Evolutionary conservation across 768 basidiomycete species (phyloP).

Genomic region (Lentinus tigrinus): DNA sequence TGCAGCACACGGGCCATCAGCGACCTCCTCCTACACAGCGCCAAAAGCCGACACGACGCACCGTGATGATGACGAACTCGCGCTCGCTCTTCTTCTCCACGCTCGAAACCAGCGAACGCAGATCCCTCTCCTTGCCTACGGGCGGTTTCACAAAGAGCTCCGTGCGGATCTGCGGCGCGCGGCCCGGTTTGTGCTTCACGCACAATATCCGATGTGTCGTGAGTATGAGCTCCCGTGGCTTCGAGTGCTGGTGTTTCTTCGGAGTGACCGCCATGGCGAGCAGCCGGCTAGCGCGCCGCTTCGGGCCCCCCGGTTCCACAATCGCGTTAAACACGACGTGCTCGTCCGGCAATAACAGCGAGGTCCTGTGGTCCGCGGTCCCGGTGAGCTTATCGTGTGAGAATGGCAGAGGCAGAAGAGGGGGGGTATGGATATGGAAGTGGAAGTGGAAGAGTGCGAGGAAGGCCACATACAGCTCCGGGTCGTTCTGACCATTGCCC

Average conservation of each 20-base stretch:
- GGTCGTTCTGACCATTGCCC: conserved; percentile 40
- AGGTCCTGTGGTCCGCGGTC: conserved; percentile 23
- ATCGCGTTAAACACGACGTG: conserved; percentile 47
- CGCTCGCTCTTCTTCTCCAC: conserved; percentile 54
- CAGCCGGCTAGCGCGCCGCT: conserved; percentile 57
- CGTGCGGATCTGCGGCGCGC: conserved; percentile 45
- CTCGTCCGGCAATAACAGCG: conserved; percentile 46
- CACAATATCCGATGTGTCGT: conserved; percentile 59
- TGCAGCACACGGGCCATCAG: conserved; percentile 21
- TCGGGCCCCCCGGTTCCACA: conserved; percentile 54
- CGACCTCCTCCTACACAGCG: background rate
- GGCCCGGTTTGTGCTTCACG: conserved; percentile 45
- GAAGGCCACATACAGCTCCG: conserved; percentile 41
- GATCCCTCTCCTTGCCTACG: conserved; percentile 33
- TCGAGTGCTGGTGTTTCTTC: conserved; percentile 40
- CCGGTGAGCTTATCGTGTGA: background rate
- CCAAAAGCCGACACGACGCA: conserved; percentile 8
- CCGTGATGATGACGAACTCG: conserved; percentile 62
- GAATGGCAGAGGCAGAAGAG: background rate
- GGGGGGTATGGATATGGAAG: background rate
- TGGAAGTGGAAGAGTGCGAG: background rate
- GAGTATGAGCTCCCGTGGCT: conserved; percentile 53
- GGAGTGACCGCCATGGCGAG: conserved; percentile 50
- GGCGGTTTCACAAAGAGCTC: conserved; percentile 45
- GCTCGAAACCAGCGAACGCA: conserved; percentile 41